Conservation (phyloP, 345 rosid genomes). For the Gossypium ekmanianum region DNA sequence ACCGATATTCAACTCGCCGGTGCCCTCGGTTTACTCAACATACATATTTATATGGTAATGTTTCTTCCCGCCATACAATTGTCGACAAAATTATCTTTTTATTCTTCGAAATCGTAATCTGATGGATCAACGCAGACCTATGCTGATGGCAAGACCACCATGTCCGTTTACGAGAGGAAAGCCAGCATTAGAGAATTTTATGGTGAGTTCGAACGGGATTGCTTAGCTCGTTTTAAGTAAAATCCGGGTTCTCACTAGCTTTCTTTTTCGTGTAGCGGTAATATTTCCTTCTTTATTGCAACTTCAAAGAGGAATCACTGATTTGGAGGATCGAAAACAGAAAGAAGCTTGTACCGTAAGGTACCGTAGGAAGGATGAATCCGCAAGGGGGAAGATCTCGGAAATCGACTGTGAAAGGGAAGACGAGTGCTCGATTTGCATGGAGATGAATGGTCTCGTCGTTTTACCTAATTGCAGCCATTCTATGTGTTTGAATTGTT, state of each 20-base stretch:
- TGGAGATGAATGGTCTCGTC: slow-evolving; percentile 56
- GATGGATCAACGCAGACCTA: slow-evolving; percentile 50
- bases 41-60: slow-evolving; percentile 35
- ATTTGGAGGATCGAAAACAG: not conserved
- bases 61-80: not conserved
- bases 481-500: slow-evolving; percentile 68
- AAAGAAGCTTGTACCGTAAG: slow-evolving; percentile 11
- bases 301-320: not conserved
- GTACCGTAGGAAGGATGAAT: slow-evolving; percentile 53
- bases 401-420: slow-evolving; percentile 15
- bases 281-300: not conserved
- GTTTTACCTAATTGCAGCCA: slow-evolving; percentile 76
- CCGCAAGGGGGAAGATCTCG: slow-evolving; percentile 37
- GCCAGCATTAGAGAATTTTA: slow-evolving; percentile 36
- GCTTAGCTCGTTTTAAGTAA: not conserved
- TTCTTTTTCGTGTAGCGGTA: slow-evolving; percentile 30
- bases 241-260: not conserved
- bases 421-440: slow-evolving; percentile 77
- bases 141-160: slow-evolving; percentile 81
- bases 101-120: not conserved
- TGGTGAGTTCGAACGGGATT: slow-evolving; percentile 37
- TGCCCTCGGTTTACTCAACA: slow-evolving; percentile 62
- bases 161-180: slow-evolving; percentile 28
- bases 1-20: slow-evolving; percentile 93
- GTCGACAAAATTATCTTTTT: not conserved